Percentiles rank a stretch among this genome's conserved stretches.
phyloP scores from a whole-genome alignment of 192 early-diverging fungal species.

The Irineochytrium annulatum region DNA sequence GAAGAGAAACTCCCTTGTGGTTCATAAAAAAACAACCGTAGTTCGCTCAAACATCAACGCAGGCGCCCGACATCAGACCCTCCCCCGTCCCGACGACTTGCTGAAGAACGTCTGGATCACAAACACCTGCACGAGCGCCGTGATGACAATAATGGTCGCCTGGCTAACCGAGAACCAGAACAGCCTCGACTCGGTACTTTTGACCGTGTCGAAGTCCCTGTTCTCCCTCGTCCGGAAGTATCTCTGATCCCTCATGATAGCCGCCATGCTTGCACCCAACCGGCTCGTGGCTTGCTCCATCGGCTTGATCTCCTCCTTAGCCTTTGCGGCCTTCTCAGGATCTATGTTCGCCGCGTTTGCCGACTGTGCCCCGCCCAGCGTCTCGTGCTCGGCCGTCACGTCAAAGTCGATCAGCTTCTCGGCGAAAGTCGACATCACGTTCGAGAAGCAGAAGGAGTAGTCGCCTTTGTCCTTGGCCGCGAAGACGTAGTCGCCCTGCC shows the following conservation, averaged over 20 bases:
- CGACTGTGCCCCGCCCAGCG: constrained; percentile 3
- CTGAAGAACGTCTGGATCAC: constrained; percentile 89
- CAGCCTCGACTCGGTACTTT: constrained; percentile 74
- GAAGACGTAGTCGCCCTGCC: constrained; percentile 94
- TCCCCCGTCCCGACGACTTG: constrained; percentile 19
- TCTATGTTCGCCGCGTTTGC: background rate
- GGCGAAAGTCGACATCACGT: constrained; percentile 88
- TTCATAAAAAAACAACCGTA: no score
- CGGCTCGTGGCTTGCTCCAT: constrained; percentile 42
- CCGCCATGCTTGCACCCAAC: constrained; percentile 60
- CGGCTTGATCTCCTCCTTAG: constrained; percentile 51
- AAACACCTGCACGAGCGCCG: constrained; percentile 90
- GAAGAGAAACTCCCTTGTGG: no score
- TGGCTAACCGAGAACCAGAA: constrained; percentile 91
- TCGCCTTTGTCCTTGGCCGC: constrained; percentile 82
- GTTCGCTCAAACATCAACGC: background rate
- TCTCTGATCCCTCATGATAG: constrained; percentile 77
- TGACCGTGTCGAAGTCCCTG: constrained; percentile 86
- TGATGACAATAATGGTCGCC: constrained; percentile 70
- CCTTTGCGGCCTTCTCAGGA: background rate
- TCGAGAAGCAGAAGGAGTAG: constrained; percentile 96
- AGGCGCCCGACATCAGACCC: background rate
- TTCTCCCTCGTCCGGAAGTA: constrained; percentile 88
- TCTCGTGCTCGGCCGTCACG: constrained; percentile 85
- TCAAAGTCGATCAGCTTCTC: constrained; percentile 95